Base-by-base conservation (phyloP, 2,329 filamentous ascomycete species). In the Trichophyton mentagrophytes region DNA sequence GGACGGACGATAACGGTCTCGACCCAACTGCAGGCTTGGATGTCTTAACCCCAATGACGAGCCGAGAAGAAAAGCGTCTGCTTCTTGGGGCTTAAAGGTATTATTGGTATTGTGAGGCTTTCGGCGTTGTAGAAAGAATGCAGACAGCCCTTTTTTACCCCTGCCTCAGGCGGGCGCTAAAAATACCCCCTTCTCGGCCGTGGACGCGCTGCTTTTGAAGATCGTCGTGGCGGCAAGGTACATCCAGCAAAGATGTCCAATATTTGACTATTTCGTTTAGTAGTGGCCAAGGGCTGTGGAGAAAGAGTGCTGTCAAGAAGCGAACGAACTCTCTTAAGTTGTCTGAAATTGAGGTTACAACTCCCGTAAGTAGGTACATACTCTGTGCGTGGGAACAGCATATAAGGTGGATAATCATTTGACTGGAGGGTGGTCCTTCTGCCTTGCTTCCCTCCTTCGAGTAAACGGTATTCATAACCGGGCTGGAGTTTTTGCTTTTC, bases 221-320 rank as follows among this genome's bases (percentile, higher is more conserved):
- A 55, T 55, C 51, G 51, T 20, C 51, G 51, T 55, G 51, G 51
- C 51, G 51, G 51, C n/a, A 55, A 55, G 27, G 51, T 55, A 55
- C 51, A 8, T 8, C 7, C 40, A 17, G n/a, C 40, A n/a, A 44
- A 44, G n/a, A n/a, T 55, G 7, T 25, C 17, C 27, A 33, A 13
- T 46, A 5, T 27, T 22, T 51, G 46, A 51, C 46, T 51, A 51
- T 17, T 9, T 36, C 15, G 51, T 55, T 55, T 55, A 36, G 51
- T n/a, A 36, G 51, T 30, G 51, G 33, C 47, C n/a, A n/a, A 36
- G 27, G 30, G 51, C 2, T 30, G 51, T 55, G 51, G 51, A 55
- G 51, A 36, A 55, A 53, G 38, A 55, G 47, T 36, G 51, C 51
- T 55, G 27, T 33, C 30, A 33, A n/a, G 30, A 27, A 55, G 49